phyloP scores from a whole-genome alignment of 2,329 filamentous ascomycete species.

The Cercospora nicotianae region DNA sequence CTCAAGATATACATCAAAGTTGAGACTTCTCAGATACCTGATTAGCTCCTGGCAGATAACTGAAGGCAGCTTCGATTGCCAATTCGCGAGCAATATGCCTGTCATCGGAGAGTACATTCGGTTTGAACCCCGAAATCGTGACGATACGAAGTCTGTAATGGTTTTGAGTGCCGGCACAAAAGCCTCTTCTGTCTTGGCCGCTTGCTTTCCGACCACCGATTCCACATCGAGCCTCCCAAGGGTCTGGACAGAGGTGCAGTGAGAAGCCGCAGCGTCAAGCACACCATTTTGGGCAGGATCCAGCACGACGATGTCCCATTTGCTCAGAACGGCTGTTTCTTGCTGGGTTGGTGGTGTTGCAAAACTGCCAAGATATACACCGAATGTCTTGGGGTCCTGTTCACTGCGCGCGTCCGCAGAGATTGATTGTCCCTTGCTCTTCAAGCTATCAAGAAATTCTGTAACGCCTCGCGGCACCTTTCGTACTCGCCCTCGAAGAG shows the following conservation, averaged over 20 bases:
- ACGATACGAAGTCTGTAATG: slow-evolving; percentile 18
- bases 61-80: slow-evolving; percentile 40
- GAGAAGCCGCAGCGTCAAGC: slow-evolving; percentile 26
- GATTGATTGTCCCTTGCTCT: slow-evolving; percentile 8
- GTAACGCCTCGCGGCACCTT: background rate
- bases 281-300: slow-evolving; percentile 30
- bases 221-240: slow-evolving; percentile 26
- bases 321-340: slow-evolving; percentile 25
- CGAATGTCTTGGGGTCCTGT: slow-evolving; percentile 28
- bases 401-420: background rate
- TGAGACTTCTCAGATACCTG: slow-evolving; percentile 39
- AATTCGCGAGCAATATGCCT: slow-evolving; percentile 47
- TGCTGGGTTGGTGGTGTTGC: slow-evolving; percentile 23
- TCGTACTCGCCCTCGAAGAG: background rate
- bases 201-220: slow-evolving; percentile 8
- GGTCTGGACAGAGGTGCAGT: slow-evolving; percentile 29
- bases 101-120: slow-evolving; percentile 41
- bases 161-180: slow-evolving; percentile 12
- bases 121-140: slow-evolving; percentile 29
- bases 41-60: slow-evolving; percentile 38
- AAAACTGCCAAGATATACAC: slow-evolving; percentile 35
- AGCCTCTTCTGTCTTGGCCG: background rate
- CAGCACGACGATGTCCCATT: slow-evolving; percentile 32
- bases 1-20: slow-evolving; percentile 48
- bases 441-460: background rate